Percentiles rank a stretch among this genome's conserved stretches.
These are phyloP conservation scores for Fusarium pseudonygamai DNA, from an alignment of 2,329 filamentous ascomycete species.

Conservation along the genomic window DNA sequence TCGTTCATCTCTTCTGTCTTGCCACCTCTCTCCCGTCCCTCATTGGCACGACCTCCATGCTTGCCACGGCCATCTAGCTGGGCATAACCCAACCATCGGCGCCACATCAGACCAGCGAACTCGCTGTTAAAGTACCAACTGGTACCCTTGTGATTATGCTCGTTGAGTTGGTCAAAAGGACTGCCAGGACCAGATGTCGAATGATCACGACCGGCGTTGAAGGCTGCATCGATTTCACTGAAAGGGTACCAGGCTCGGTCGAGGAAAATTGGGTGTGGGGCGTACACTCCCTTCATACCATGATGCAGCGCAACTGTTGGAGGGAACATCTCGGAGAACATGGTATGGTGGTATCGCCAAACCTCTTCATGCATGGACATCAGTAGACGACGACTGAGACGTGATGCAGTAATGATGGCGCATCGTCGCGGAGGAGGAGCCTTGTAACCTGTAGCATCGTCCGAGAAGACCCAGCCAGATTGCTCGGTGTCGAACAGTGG, in stretches of 20 bases:
- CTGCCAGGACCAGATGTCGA: conserved; percentile 72
- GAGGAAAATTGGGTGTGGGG: conserved; percentile 82
- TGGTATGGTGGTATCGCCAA: conserved; percentile 71
- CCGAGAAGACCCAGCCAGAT: conserved; percentile 77
- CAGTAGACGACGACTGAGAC: conserved; percentile 73
- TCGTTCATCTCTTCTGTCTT: conserved; percentile 59
- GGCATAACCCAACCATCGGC: conserved; percentile 75
- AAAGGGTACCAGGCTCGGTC: conserved; percentile 78
- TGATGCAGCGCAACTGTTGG: conserved; percentile 76
- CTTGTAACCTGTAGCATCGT: conserved; percentile 76
- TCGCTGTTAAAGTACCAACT: conserved; percentile 87
- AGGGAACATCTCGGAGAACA: conserved; percentile 85
- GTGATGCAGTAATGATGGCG: conserved; percentile 76
- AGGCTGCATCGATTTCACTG: conserved; percentile 74
- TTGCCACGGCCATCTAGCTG: conserved; percentile 61
- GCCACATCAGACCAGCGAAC: conserved; percentile 81
- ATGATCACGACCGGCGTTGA: conserved; percentile 79
- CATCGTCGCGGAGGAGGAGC: conserved; percentile 73
- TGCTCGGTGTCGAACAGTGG: conserved; percentile 77
- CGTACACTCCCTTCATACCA: conserved; percentile 80
- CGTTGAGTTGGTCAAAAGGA: conserved; percentile 73
- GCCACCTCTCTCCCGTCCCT: conserved; percentile 61
- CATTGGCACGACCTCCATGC: conserved; percentile 59
- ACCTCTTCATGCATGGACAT: conserved; percentile 80
- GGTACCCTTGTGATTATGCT: conserved; percentile 84